Evolutionary conservation across 257 asterid genomes (phyloP), one percentile per base, ranked within the genome.

Genomic region (Solanum habrochaites): DNA sequence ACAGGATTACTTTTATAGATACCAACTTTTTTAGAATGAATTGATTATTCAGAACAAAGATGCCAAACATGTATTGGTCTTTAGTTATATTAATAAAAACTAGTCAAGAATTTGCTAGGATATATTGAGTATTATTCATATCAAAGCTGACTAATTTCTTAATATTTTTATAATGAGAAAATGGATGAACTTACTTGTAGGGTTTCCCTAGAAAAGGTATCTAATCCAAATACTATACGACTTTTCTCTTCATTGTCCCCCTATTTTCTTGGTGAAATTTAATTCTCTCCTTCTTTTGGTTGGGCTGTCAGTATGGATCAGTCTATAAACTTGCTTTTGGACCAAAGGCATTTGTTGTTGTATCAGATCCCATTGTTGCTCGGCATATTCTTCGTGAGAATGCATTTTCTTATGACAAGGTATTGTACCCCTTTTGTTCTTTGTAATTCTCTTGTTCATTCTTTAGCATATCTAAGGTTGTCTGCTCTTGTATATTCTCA

Each of bases 251-350:
- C 40, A 78, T 42, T 84, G 31, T 56, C 77, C 73, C 49, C 25
- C 31, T 40, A 69, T 58, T 75, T 84, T 73, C 47, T 84, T 47
- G 49, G 31, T 70, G 27, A 86, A 71, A 74, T 66, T 77, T 86
- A 83, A 83, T 87, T 87, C 56, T 73, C 69, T 47, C 86, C 87
- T 66, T 37, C 87, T 87, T 89, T 82, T 90, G 67, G 87, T 89
- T 86, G 85, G 73, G 32, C 90, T 67, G 84, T 89, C 98, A 97
- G 99, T 95, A 97, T 91, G 99, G 99, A 71, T 89, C 98, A 4
- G 97, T 97, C 31, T 97, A 95, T 88, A 94, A 93, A 91, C 98
- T 97, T 91, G 99, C 99, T 90, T 97, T 95, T 88, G 99, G 98
- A 88, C 99, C 99, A 66, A 97, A 97, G 88, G 98, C 98, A 83